These are phyloP conservation scores for Taxillus chinensis DNA, from an alignment of 164 flowering plant species.

Conservation along the genomic window DNA sequence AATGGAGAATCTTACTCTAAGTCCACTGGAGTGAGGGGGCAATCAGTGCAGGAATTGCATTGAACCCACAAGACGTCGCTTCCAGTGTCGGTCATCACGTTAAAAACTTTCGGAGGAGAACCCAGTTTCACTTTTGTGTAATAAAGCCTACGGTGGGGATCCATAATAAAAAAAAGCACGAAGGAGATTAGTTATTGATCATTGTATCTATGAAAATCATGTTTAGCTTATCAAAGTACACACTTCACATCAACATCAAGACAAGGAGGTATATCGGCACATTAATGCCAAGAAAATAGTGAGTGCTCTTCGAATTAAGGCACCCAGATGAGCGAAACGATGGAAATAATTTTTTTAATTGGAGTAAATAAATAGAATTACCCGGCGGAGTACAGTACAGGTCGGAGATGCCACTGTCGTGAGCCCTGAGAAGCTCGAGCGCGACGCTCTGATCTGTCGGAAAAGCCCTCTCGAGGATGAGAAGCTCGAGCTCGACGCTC, in stretches of 20 bases:
- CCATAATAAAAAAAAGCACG: neutral
- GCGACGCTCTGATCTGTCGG: neutral
- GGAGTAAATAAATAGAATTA: neutral
- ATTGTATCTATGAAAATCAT: no score
- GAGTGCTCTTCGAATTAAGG: no score
- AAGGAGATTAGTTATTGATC: no score
- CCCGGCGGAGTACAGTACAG: neutral
- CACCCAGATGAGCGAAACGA: no score
- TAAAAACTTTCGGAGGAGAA: neutral
- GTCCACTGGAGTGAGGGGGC: neutral
- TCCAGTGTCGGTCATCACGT: neutral
- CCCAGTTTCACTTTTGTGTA: neutral
- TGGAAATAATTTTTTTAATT: no score
- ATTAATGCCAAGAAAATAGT: no score
- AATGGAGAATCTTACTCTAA: neutral
- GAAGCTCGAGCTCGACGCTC: neutral
- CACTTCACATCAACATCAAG: no score
- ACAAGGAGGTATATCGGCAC: no score
- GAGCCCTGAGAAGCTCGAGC: neutral
- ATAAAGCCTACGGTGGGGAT: no score
- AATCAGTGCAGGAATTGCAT: neutral
- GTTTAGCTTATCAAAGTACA: no score
- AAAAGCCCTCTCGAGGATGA: neutral
- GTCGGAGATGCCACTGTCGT: neutral
- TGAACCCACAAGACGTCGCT: neutral